A percentile compares a stretch with the other conserved stretches of the same genome.
Conservation (phyloP, 345 rosid species). For the Eucalyptus rudis region DNA sequence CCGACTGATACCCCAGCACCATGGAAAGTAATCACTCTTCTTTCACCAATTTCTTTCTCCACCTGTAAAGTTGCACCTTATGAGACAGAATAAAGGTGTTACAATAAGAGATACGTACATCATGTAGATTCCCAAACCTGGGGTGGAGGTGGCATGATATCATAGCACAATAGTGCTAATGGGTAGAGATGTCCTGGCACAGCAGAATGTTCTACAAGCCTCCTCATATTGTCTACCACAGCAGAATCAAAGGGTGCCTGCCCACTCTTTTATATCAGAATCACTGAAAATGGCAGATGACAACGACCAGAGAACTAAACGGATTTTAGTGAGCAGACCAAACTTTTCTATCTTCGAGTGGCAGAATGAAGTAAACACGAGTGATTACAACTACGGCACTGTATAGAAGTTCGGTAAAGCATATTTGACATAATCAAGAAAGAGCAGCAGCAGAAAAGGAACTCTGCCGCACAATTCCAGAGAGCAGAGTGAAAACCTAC, state of each 20-base stretch:
- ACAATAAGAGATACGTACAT: neutral
- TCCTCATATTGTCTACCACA: slow-evolving; percentile 91
- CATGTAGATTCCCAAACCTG: slow-evolving; percentile 25
- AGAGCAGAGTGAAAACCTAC: slow-evolving; percentile 26
- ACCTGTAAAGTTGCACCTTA: slow-evolving; percentile 34
- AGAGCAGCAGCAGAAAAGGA: neutral
- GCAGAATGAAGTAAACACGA: neutral
- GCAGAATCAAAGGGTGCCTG: slow-evolving; percentile 92
- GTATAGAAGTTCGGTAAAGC: neutral
- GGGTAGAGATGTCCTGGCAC: slow-evolving; percentile 79
- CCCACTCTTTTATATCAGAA: slow-evolving; percentile 8
- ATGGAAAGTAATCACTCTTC: slow-evolving; percentile 47
- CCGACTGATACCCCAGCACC: slow-evolving; percentile 71
- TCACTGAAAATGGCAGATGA: neutral
- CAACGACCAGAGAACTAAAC: neutral
- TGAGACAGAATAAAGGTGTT: neutral
- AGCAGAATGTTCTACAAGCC: slow-evolving; percentile 78
- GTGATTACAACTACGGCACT: neutral
- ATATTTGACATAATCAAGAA: neutral
- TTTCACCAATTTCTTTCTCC: slow-evolving; percentile 94
- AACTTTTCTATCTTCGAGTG: neutral
- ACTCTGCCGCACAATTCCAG: neutral
- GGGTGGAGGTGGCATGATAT: slow-evolving; percentile 94
- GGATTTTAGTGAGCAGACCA: neutral
- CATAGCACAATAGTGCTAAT: slow-evolving; percentile 64